Percentiles rank a stretch among this genome's conserved stretches.
Evolutionary conservation across 768 basidiomycete species (phyloP).

Genomic region (Astraeus odoratus): DNA sequence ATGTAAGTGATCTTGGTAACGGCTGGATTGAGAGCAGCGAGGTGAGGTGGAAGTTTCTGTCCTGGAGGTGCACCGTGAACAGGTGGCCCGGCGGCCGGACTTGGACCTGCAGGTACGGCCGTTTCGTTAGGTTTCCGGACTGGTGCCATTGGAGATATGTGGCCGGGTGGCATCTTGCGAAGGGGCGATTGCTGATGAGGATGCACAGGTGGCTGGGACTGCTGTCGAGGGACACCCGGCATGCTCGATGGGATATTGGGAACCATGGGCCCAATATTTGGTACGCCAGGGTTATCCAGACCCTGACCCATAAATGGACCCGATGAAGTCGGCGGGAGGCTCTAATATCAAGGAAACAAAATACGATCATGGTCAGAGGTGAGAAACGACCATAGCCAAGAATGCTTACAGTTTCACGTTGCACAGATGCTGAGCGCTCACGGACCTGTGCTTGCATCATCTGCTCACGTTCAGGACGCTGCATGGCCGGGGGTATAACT

Average conservation of each 20-base stretch:
- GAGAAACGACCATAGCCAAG: not conserved
- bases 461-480: slow-evolving; percentile 16
- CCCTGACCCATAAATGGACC: slow-evolving; percentile 15
- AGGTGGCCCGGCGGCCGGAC: slow-evolving; percentile 14
- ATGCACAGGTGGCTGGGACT: slow-evolving; percentile 18
- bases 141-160: slow-evolving; percentile 17
- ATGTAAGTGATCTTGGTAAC: slow-evolving; percentile 27
- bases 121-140: slow-evolving; percentile 17
- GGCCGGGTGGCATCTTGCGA: slow-evolving; percentile 13
- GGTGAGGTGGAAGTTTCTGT: slow-evolving; percentile 28
- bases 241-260: slow-evolving; percentile 7
- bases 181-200: slow-evolving; percentile 20
- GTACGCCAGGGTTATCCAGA: slow-evolving; percentile 12
- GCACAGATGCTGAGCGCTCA: slow-evolving; percentile 16
- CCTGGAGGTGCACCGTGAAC: slow-evolving; percentile 22
- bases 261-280: slow-evolving; percentile 3
- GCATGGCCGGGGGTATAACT: slow-evolving; percentile 22
- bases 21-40: slow-evolving; percentile 25
- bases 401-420: slow-evolving; percentile 20
- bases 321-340: slow-evolving; percentile 17
- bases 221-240: slow-evolving; percentile 12
- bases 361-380: slow-evolving; percentile 1
- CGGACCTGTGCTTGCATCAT: slow-evolving; percentile 24
- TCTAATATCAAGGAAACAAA: slow-evolving; percentile 8
- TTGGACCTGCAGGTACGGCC: slow-evolving; percentile 6